Percentiles rank a stretch among this genome's conserved stretches.
Conservation (phyloP, 345 rosid genomes). For the Ceriops zippeliana region DNA sequence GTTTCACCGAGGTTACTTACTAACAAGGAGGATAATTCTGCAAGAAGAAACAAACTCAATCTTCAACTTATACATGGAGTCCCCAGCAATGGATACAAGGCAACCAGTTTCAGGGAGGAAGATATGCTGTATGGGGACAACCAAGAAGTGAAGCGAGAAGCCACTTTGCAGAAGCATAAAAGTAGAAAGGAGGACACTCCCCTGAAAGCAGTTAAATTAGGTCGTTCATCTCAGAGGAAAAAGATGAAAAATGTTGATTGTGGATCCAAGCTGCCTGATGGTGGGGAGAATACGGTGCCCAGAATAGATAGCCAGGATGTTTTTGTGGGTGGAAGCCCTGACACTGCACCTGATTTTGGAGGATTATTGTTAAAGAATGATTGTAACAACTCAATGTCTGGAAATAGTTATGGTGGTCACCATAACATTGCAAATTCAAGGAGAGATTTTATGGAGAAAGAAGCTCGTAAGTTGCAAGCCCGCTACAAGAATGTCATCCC, state of each 20-base stretch:
- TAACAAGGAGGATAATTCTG: constrained; percentile 27
- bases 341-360: constrained; percentile 22
- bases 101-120: constrained; percentile 23
- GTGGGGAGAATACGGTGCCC: constrained; percentile 37
- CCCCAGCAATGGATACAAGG: constrained; percentile 30
- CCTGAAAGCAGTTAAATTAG: constrained; percentile 41
- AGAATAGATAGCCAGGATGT: constrained; percentile 27
- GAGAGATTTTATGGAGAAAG: constrained; percentile 37
- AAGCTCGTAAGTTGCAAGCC: constrained; percentile 35
- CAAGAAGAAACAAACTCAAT: constrained; percentile 27
- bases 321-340: constrained; percentile 24
- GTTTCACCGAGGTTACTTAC: constrained; percentile 29
- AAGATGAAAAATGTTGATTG: constrained; percentile 25
- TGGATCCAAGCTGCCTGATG: constrained; percentile 30
- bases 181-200: constrained; percentile 37
- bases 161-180: constrained; percentile 32
- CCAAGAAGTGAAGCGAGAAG: constrained; percentile 28
- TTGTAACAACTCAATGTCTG: constrained; percentile 24
- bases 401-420: constrained; percentile 28
- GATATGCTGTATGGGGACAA: constrained; percentile 29
- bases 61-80: constrained; percentile 30
- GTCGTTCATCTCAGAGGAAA: constrained; percentile 42
- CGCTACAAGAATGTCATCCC: constrained; percentile 45
- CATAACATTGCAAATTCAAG: constrained; percentile 21
- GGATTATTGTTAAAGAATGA: constrained; percentile 26